Evolutionary conservation across 2,329 filamentous ascomycete genomes (phyloP).

Genomic region (Calonectria honghensis): DNA sequence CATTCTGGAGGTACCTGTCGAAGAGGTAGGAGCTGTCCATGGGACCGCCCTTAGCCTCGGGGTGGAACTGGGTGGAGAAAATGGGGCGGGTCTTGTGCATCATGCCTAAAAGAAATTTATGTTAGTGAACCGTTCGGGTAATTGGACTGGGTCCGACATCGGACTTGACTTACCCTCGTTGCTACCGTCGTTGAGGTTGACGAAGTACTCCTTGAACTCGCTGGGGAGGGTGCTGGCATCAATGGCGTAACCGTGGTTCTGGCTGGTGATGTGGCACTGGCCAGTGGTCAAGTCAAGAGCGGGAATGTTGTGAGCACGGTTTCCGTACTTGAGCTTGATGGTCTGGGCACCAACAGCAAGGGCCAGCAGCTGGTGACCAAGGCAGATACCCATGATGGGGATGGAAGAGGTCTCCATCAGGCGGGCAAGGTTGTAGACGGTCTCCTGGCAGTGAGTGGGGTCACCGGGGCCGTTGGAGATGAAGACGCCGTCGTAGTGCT

Average conservation of each 20-base stretch:
- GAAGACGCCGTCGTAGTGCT: slow-evolving; percentile 99
- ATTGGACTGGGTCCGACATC: background rate
- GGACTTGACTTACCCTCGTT: slow-evolving; percentile 82
- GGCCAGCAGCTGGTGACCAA: slow-evolving; percentile 95
- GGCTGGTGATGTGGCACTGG: slow-evolving; percentile 98
- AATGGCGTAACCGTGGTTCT: slow-evolving; percentile 98
- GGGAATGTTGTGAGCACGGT: slow-evolving; percentile 98
- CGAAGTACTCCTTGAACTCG: slow-evolving; percentile 98
- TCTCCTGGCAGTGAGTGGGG: slow-evolving; percentile 96
- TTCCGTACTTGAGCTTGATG: slow-evolving; percentile 99
- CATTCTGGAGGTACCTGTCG: slow-evolving; percentile 95
- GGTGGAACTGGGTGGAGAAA: slow-evolving; percentile 99
- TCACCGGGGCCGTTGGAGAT: slow-evolving; percentile 99
- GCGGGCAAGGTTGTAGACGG: slow-evolving; percentile 92
- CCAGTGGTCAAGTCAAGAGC: slow-evolving; percentile 95
- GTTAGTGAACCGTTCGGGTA: slow-evolving; percentile 31
- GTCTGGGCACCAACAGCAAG: slow-evolving; percentile 90
- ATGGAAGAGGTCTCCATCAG: slow-evolving; percentile 94
- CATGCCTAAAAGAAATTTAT: slow-evolving; percentile 69
- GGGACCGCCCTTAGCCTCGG: slow-evolving; percentile 97
- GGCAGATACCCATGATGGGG: slow-evolving; percentile 97
- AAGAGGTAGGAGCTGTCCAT: slow-evolving; percentile 97
- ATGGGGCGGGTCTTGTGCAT: slow-evolving; percentile 97
- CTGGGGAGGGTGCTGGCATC: slow-evolving; percentile 86
- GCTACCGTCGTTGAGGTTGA: slow-evolving; percentile 97